These are phyloP conservation scores for Poterioochromonas sp. DNA, from an alignment of 352 stramenopile genomes.

Conservation along the genomic window DNA sequence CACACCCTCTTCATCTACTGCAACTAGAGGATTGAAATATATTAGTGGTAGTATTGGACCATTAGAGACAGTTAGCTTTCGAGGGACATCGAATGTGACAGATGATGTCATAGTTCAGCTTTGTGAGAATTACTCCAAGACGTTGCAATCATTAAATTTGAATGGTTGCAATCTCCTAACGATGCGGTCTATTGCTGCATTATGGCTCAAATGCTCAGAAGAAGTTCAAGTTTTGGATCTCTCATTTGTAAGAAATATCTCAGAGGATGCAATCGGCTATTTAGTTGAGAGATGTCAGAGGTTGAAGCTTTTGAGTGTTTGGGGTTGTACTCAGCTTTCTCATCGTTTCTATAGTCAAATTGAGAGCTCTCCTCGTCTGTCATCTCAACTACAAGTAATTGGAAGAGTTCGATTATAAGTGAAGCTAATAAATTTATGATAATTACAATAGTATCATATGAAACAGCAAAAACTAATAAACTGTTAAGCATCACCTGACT, in stretches of 20 bases:
- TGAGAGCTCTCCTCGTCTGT: too few relatives aligned
- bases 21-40: too few relatives aligned
- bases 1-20: not conserved
- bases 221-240: not conserved
- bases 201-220: not conserved
- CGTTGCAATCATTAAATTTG: not conserved
- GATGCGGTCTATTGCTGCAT: not conserved
- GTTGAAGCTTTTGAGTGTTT: not conserved
- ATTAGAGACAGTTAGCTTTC: not conserved
- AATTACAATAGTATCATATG: too few relatives aligned
- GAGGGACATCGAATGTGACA: not conserved
- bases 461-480: too few relatives aligned
- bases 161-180: not conserved
- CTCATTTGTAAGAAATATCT: not conserved
- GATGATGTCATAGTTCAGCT: slow-evolving; percentile 7
- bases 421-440: too few relatives aligned
- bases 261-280: not conserved
- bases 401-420: too few relatives aligned
- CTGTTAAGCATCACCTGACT: too few relatives aligned
- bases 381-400: too few relatives aligned
- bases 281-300: not conserved
- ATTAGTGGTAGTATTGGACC: not conserved
- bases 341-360: too few relatives aligned
- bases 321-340: slow-evolving; percentile 13
- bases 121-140: not conserved